These are phyloP conservation scores for Oropetium thomaeum DNA, from an alignment of 176 grass and related monocot genomes.

Conservation along the genomic window DNA sequence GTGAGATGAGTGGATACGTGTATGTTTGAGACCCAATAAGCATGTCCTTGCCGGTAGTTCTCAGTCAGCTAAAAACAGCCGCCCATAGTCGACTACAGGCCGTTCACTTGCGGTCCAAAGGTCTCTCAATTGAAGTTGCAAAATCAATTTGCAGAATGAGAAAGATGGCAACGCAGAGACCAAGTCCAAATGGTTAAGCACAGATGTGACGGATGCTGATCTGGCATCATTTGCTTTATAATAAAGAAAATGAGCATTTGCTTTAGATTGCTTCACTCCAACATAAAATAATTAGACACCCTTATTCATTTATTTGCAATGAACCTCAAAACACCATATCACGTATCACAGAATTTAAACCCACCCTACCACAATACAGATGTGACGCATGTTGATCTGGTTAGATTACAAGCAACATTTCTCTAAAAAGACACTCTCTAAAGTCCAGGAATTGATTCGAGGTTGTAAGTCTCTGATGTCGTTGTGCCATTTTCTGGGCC, in stretches of 20 bases:
- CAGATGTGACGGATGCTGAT: too few relatives aligned
- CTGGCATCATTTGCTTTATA: too few relatives aligned
- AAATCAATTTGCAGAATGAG: too few relatives aligned
- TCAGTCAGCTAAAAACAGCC: too few relatives aligned
- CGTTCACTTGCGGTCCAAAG: too few relatives aligned
- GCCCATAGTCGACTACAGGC: too few relatives aligned
- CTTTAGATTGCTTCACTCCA: not conserved
- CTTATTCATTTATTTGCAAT: slow-evolving; percentile 17
- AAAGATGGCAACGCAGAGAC: too few relatives aligned
- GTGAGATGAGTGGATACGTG: too few relatives aligned
- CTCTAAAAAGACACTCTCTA: slow-evolving; percentile 22
- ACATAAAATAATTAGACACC: not conserved
- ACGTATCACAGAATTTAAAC: not conserved
- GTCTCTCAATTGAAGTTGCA: too few relatives aligned
- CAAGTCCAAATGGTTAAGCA: too few relatives aligned
- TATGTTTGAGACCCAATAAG: too few relatives aligned
- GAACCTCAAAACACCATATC: not conserved
- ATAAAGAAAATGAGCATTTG: not conserved
- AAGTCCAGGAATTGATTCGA: slow-evolving; percentile 90
- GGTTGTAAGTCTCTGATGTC: slow-evolving; percentile 64
- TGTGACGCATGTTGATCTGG: not conserved
- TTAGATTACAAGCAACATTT: not conserved
- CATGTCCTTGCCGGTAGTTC: too few relatives aligned
- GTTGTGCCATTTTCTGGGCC: slow-evolving; percentile 27
- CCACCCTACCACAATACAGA: not conserved